Percentiles rank a stretch among this genome's conserved stretches.
Evolutionary conservation across 2,329 filamentous ascomycete genomes (phyloP).

Genomic region (Aureobasidium sp.): DNA sequence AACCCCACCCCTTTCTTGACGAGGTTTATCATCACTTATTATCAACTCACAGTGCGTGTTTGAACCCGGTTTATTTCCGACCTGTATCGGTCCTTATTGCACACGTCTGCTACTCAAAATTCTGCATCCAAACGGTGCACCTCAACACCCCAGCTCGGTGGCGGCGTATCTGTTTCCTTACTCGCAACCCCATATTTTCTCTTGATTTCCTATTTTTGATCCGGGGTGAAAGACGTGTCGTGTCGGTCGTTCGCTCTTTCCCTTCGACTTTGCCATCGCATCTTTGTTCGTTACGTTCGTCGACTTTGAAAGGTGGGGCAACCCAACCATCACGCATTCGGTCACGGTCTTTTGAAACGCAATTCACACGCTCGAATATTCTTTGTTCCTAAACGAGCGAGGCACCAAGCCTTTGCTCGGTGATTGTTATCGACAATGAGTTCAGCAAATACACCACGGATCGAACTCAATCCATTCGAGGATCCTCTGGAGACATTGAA

Average conservation of each 20-base stretch:
- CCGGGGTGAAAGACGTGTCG: not conserved
- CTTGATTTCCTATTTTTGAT: not conserved
- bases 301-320: not conserved
- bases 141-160: constrained; percentile 4
- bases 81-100: constrained; percentile 5
- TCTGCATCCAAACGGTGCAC: not conserved
- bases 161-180: not conserved
- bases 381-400: constrained; percentile 5
- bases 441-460: constrained; percentile 6
- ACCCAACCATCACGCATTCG: not conserved
- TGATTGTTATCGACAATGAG: not conserved
- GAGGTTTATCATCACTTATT: not conserved
- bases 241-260: not conserved
- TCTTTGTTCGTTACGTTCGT: not conserved
- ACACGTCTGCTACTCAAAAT: not conserved
- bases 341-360: not conserved
- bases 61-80: not conserved
- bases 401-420: constrained; percentile 3
- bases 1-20: not conserved
- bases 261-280: not conserved
- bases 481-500: constrained; percentile 1
- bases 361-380: not conserved
- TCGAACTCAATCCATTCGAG: constrained; percentile 7
- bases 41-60: not conserved
- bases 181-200: constrained; percentile 3